Conservation (phyloP, 306 rosid species). For the Cucurbita moschata region DNA sequence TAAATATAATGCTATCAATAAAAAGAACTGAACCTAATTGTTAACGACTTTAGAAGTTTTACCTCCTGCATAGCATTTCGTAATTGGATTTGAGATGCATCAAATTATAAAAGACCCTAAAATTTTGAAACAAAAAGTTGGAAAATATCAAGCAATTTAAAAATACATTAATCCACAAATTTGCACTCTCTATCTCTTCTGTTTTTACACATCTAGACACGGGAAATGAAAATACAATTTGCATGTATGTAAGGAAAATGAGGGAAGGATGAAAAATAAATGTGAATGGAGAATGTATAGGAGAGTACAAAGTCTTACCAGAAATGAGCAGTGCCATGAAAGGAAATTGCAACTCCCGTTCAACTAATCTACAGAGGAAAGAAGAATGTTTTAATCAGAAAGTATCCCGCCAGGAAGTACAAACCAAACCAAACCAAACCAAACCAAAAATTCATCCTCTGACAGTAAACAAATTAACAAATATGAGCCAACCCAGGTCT, state of each 20-base stretch:
- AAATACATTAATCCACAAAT: neutral
- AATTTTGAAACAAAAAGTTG: neutral
- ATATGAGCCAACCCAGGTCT: neutral
- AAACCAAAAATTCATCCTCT: neutral
- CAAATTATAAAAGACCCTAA: neutral
- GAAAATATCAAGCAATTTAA: neutral
- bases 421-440: neutral
- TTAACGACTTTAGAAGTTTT: neutral
- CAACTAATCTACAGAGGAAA: conserved; percentile 41
- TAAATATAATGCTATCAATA: neutral
- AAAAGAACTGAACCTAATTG: neutral
- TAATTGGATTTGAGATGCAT: neutral
- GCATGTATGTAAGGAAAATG: neutral
- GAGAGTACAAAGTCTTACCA: conserved; percentile 25
- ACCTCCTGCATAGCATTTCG: neutral
- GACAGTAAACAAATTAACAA: neutral
- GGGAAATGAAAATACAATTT: neutral
- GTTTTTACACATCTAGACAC: neutral
- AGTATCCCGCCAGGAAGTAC: conserved; percentile 1
- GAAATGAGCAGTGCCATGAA: conserved; percentile 86
- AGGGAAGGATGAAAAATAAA: neutral
- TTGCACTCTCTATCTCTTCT: neutral
- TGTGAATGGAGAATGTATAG: neutral
- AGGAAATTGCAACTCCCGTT: conserved; percentile 73
- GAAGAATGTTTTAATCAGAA: conserved; percentile 9